Percentiles rank a stretch among this genome's conserved stretches.
Evolutionary conservation across 139 green algal genomes (phyloP).

Genomic region (Chlorella sp.): DNA sequence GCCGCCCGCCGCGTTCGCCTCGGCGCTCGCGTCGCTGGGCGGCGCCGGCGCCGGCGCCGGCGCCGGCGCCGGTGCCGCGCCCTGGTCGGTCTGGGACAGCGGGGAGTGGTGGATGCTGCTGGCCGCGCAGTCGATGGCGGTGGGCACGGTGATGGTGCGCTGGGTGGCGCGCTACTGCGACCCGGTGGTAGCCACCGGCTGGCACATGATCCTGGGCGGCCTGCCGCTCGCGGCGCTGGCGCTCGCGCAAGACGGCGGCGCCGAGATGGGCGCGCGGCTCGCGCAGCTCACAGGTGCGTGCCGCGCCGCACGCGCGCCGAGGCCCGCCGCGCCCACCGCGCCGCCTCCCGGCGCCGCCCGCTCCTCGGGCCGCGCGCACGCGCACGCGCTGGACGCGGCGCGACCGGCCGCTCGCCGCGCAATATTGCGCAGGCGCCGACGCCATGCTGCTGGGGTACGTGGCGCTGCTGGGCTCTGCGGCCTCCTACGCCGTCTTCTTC

Average conservation of each 20-base stretch:
- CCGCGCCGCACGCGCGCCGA: too few relatives aligned
- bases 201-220: constrained; percentile 97
- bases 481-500: constrained; percentile 88
- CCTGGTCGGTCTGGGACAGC: constrained; percentile 58
- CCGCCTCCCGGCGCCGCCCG: too few relatives aligned
- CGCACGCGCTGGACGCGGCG: too few relatives aligned
- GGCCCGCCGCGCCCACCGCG: too few relatives aligned
- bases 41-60: background rate
- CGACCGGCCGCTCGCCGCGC: too few relatives aligned
- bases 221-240: constrained; percentile 65
- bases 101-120: constrained; percentile 97
- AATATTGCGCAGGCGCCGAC: constrained; percentile 46
- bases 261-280: constrained; percentile 37
- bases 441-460: constrained; percentile 70
- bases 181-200: constrained; percentile 95
- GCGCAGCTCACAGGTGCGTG: constrained; percentile 40
- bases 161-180: constrained; percentile 82
- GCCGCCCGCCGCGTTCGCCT: constrained; percentile 39
- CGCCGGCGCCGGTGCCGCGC: background rate
- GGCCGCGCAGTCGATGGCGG: constrained; percentile 96
- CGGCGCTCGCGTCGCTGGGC: background rate
- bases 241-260: constrained; percentile 39
- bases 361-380: too few relatives aligned
- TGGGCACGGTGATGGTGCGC: constrained; percentile 95
- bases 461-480: constrained; percentile 89